Evolutionary conservation across 306 rosid genomes (phyloP), one percentile per base, ranked within the genome.

Genomic region (Castanospermum australe): DNA sequence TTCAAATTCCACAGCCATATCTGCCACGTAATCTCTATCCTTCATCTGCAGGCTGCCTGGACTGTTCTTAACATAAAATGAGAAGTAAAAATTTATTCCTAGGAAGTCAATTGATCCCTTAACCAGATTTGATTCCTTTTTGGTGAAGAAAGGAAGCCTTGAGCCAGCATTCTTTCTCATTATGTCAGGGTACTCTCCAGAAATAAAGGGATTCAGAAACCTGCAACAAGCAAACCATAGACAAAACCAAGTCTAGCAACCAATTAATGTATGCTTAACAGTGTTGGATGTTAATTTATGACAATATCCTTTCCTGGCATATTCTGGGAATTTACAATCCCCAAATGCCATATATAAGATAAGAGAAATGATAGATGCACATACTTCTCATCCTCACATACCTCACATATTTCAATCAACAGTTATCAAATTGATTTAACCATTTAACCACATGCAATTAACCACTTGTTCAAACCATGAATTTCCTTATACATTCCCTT

Each of bases 41-140:
- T 84, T 11, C 20, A 1, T 59, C 51, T 15, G 60, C 5, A 71
- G 36, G 57, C 66, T 81, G 22, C 5, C 8, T 4, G 89, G 57
- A 51, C 35, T 17, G 44, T 87, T 80, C 47, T 83, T 87, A 63
- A 76, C 10, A 30, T 48, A 22, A 0, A 0, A 0, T 7, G 57
- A 39, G 24, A 0, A 4, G 50, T 87, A 89, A 65, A 71, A 71
- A 14, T 71, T 79, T 3, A 87, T 4, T 44, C 93, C 91, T 0
- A 85, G 9, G 77, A 89, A 89, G 51, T 87, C 93, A 51, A 77
- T 80, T 22, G 93, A 85, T 1, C 83, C 89, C 52, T 79, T 85
- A 0, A 89, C 89, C 36, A 77, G 22, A 63, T 28, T 36, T 6
- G 89, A 81, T 55, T 83, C 87, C 15, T 12, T 4, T 4, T 61